Conservation (phyloP, 331 rosid species). For the Quercus lobata region DNA sequence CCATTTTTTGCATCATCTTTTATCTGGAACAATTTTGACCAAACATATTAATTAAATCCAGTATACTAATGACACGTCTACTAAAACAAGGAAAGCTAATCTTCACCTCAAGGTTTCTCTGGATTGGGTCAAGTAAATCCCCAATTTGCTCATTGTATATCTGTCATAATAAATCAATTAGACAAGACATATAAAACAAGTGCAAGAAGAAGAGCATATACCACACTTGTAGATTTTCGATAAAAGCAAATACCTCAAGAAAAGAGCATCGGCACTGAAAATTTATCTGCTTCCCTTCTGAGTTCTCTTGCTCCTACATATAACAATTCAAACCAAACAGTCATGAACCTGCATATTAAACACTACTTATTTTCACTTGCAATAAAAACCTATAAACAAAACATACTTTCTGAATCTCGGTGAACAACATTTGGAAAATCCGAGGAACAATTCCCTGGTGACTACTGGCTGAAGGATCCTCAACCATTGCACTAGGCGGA, state of each 20-base stretch:
- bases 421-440: slow-evolving; percentile 74
- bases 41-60: slow-evolving; percentile 7
- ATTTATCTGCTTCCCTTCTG: slow-evolving; percentile 73
- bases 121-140: slow-evolving; percentile 86
- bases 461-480: slow-evolving; percentile 55
- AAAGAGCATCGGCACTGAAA: slow-evolving; percentile 95
- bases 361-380: not conserved
- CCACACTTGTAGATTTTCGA: not conserved
- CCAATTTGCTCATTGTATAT: slow-evolving; percentile 79
- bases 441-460: slow-evolving; percentile 91
- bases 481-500: slow-evolving; percentile 95
- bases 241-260: slow-evolving; percentile 56
- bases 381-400: slow-evolving; percentile 4
- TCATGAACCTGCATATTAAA: slow-evolving; percentile 1
- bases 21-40: slow-evolving; percentile 44
- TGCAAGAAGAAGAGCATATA: not conserved
- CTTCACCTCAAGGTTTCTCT: slow-evolving; percentile 79
- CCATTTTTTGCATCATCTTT: slow-evolving; percentile 75
- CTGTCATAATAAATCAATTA: slow-evolving; percentile 33
- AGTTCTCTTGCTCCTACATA: slow-evolving; percentile 61
- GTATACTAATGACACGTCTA: slow-evolving; percentile 8
- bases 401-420: slow-evolving; percentile 73
- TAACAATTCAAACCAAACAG: slow-evolving; percentile 22
- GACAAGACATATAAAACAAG: not conserved
- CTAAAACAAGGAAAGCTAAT: slow-evolving; percentile 1